Conservation (phyloP, 2,329 filamentous ascomycete genomes). For the Dothideomycetes sp. region DNA sequence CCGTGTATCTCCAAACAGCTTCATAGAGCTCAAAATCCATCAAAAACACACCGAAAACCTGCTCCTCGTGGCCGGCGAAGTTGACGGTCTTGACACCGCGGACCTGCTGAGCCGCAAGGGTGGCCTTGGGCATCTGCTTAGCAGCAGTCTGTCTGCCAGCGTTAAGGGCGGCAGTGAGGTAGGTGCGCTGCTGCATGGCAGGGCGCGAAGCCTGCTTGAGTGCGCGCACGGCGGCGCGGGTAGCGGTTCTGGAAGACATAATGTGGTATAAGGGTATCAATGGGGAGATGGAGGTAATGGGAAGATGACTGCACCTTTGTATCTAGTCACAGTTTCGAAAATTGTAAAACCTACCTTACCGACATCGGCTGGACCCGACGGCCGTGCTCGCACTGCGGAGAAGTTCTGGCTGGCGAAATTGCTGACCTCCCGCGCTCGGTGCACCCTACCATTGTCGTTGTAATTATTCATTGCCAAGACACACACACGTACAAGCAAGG, state of each 20-base stretch:
- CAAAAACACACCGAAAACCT: slow-evolving; percentile 65
- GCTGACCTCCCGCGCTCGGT: too few relatives aligned
- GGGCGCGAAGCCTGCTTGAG: slow-evolving; percentile 43
- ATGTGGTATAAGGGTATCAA: slow-evolving; percentile 13
- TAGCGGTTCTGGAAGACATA: slow-evolving; percentile 71
- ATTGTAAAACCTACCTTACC: too few relatives aligned
- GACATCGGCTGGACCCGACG: too few relatives aligned
- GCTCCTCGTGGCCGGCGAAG: slow-evolving; percentile 92
- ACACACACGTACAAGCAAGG: too few relatives aligned
- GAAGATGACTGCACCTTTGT: too few relatives aligned
- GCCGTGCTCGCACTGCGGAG: too few relatives aligned
- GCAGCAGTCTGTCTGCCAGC: slow-evolving; percentile 28
- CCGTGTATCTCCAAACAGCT: slow-evolving; percentile 9
- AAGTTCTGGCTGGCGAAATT: too few relatives aligned
- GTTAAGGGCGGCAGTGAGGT: slow-evolving; percentile 46
- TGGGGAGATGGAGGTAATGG: too few relatives aligned
- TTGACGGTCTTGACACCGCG: slow-evolving; percentile 97
- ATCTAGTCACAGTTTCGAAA: too few relatives aligned
- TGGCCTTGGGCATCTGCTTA: slow-evolving; percentile 33
- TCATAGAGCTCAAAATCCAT: not conserved
- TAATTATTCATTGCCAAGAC: too few relatives aligned
- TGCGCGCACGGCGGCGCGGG: slow-evolving; percentile 47
- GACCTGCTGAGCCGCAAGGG: slow-evolving; percentile 48
- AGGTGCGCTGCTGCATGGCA: slow-evolving; percentile 42
- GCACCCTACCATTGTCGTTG: too few relatives aligned